A percentile compares a stretch with the other conserved stretches of the same genome.
phyloP scores from a whole-genome alignment of 192 early-diverging fungal species.

The Coemansia asiatica region DNA sequence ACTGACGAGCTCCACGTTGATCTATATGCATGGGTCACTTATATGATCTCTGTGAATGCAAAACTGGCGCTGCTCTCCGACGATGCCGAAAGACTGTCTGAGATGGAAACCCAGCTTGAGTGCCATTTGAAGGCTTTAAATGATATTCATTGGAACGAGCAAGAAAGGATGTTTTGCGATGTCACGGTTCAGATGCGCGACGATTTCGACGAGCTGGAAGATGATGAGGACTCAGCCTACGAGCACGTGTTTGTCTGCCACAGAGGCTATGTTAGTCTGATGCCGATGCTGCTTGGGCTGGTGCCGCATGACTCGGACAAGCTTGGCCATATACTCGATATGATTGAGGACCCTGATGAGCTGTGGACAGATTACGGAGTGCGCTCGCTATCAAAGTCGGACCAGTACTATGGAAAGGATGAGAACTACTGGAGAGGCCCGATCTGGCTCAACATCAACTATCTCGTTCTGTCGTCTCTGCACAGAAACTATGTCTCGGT shows the following conservation, averaged over 20 bases:
- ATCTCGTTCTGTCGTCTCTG: slow-evolving; percentile 72
- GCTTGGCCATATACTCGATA: slow-evolving; percentile 69
- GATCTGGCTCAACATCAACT: slow-evolving; percentile 93
- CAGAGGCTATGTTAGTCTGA: slow-evolving; percentile 63
- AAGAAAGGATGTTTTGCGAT: slow-evolving; percentile 49
- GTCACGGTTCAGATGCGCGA: slow-evolving; percentile 25
- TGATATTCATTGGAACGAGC: slow-evolving; percentile 40
- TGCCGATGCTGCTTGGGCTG: slow-evolving; percentile 78
- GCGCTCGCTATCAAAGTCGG: slow-evolving; percentile 64
- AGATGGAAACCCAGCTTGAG: slow-evolving; percentile 10
- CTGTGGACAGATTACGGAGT: slow-evolving; percentile 82
- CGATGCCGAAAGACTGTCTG: not conserved
- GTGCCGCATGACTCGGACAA: slow-evolving; percentile 68
- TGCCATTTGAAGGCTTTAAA: slow-evolving; percentile 25
- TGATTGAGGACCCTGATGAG: slow-evolving; percentile 72
- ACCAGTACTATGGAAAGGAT: slow-evolving; percentile 69
- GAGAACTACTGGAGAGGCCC: slow-evolving; percentile 97
- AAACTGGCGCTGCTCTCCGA: slow-evolving; percentile 12
- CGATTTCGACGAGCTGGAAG: slow-evolving; percentile 49
- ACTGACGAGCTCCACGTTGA: slow-evolving; percentile 48
- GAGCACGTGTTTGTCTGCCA: slow-evolving; percentile 50
- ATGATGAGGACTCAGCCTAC: slow-evolving; percentile 22
- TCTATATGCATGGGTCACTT: slow-evolving; percentile 36
- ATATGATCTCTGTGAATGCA: slow-evolving; percentile 23
- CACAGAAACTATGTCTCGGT: slow-evolving; percentile 61